phyloP scores from a whole-genome alignment of 1,284 basidiomycete species.

The Meripilus lineatus region DNA sequence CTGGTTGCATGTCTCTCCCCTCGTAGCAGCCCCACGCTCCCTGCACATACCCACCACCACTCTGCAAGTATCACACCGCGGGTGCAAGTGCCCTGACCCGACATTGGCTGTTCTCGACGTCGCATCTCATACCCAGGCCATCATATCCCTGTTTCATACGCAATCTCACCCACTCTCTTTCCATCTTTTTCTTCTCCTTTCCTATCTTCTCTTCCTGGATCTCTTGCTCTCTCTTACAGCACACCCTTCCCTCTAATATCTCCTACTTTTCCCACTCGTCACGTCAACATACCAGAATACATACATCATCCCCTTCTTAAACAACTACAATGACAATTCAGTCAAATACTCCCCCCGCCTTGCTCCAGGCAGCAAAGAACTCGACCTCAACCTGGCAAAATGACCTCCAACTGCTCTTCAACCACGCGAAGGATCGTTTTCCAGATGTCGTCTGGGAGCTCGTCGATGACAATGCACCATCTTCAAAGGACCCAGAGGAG shows the following conservation, averaged over 20 bases:
- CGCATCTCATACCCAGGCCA: neutral
- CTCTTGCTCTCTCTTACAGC: neutral
- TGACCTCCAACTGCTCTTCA: constrained; percentile 74
- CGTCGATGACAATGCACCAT: constrained; percentile 43
- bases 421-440: constrained; percentile 78
- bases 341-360: constrained; percentile 40
- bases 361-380: constrained; percentile 57
- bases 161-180: neutral
- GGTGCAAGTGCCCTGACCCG: too few relatives aligned
- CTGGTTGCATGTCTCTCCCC: too few relatives aligned
- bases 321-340: constrained; percentile 20
- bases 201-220: neutral
- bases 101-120: too few relatives aligned
- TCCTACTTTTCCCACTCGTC: neutral
- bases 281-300: too few relatives aligned
- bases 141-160: neutral
- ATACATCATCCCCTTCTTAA: too few relatives aligned
- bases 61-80: too few relatives aligned
- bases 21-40: too few relatives aligned
- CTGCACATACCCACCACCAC: too few relatives aligned
- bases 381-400: constrained; percentile 71
- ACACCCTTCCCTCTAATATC: neutral
- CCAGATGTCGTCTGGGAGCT: constrained; percentile 93
- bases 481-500: constrained; percentile 45
- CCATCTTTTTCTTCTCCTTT: neutral